Percentiles rank a stretch among this genome's conserved stretches.
These are phyloP conservation scores for Recurvomyces mirabilis DNA, from an alignment of 495 filamentous ascomycete species.

Conservation along the genomic window DNA sequence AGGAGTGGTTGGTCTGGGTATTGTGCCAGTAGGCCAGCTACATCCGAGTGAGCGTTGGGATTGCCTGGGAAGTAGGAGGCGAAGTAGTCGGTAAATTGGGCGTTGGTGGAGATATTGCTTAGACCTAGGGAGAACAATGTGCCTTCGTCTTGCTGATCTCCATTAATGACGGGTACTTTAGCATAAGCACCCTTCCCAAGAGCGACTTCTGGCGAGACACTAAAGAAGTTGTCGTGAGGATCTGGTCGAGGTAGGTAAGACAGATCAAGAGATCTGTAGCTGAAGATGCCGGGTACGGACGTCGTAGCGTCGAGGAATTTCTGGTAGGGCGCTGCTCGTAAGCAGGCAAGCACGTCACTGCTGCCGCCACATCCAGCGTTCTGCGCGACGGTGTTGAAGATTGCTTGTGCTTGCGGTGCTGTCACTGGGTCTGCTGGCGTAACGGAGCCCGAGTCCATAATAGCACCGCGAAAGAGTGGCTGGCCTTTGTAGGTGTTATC, in stretches of 20 bases:
- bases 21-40: constrained; percentile 38
- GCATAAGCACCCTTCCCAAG: constrained; percentile 41
- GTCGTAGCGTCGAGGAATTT: constrained; percentile 15
- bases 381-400: constrained; percentile 53
- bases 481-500: constrained; percentile 16
- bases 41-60: constrained; percentile 5
- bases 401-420: constrained; percentile 46
- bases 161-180: constrained; percentile 46
- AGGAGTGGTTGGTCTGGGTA: constrained; percentile 36
- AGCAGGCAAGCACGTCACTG: constrained; percentile 33
- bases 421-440: constrained; percentile 54
- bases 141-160: constrained; percentile 50
- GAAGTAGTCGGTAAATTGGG: constrained; percentile 49
- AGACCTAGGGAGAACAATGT: constrained; percentile 53
- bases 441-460: constrained; percentile 12
- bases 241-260: constrained; percentile 17
- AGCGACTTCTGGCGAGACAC: constrained; percentile 45
- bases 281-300: constrained; percentile 20
- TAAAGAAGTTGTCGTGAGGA: constrained; percentile 20
- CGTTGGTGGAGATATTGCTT: constrained; percentile 48
- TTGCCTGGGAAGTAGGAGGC: constrained; percentile 37
- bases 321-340: constrained; percentile 13
- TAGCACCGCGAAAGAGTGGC: constrained; percentile 11
- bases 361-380: constrained; percentile 45
- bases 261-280: constrained; percentile 15